These are phyloP conservation scores for Naegleria fowleri DNA, from an alignment of 208 protist genomes.

Conservation along the genomic window DNA sequence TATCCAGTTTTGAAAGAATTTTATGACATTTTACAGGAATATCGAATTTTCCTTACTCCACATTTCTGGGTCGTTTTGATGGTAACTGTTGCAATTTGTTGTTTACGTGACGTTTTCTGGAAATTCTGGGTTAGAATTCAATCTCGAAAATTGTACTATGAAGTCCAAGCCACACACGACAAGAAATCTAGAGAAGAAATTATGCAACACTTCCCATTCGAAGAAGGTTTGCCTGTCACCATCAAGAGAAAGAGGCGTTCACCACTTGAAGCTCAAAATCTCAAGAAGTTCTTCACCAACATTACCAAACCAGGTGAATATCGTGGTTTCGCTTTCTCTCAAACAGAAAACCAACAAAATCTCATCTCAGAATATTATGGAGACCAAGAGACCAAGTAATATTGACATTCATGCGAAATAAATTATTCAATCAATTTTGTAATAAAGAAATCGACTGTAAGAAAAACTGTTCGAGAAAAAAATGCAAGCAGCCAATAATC, in stretches of 20 bases:
- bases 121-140: not conserved
- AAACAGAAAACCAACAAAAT: not conserved
- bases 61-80: not conserved
- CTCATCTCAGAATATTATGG: not conserved
- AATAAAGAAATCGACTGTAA: too few relatives aligned
- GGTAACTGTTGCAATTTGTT: not conserved
- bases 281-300: slow-evolving; percentile 15
- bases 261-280: not conserved
- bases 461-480: too few relatives aligned
- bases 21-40: slow-evolving; percentile 18
- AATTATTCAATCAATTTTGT: too few relatives aligned
- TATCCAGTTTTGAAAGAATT: not conserved
- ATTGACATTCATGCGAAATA: too few relatives aligned
- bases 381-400: not conserved
- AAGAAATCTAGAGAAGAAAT: slow-evolving; percentile 26
- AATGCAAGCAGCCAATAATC: not conserved
- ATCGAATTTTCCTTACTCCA: not conserved
- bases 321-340: slow-evolving; percentile 19
- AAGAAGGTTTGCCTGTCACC: not conserved
- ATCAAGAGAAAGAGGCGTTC: not conserved
- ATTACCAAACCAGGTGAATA: not conserved
- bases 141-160: not conserved
- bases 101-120: not conserved
- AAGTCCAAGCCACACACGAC: not conserved
- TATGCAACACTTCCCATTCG: slow-evolving; percentile 14